These are phyloP conservation scores for Metschnikowia baotianmanensis DNA, from an alignment of 805 yeast genomes.

Conservation along the genomic window DNA sequence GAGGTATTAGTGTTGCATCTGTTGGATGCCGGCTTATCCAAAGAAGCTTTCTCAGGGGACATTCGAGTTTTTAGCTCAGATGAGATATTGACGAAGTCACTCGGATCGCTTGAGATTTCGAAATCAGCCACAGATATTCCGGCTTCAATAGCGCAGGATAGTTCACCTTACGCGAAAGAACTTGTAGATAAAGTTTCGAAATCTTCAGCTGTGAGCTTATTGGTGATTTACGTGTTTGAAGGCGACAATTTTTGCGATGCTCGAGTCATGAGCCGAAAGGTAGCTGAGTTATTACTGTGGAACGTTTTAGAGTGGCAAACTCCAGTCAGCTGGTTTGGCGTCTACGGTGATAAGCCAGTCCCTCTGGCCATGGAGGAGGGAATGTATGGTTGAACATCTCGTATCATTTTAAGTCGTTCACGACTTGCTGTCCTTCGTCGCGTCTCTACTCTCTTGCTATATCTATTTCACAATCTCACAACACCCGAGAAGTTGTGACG, in stretches of 20 bases:
- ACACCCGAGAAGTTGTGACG: too few relatives aligned
- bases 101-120: constrained; percentile 28
- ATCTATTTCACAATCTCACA: too few relatives aligned
- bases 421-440: too few relatives aligned
- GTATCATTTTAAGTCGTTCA: too few relatives aligned
- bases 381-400: constrained; percentile 60
- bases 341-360: constrained; percentile 70
- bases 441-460: too few relatives aligned
- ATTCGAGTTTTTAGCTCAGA: constrained; percentile 30
- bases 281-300: constrained; percentile 27
- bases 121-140: constrained; percentile 9
- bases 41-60: constrained; percentile 20
- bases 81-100: constrained; percentile 30
- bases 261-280: constrained; percentile 42
- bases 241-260: constrained; percentile 88
- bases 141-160: constrained; percentile 9
- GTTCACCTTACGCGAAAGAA: constrained; percentile 14
- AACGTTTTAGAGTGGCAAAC: constrained; percentile 35
- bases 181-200: constrained; percentile 13
- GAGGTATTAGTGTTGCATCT: constrained; percentile 65
- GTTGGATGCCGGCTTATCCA: constrained; percentile 59
- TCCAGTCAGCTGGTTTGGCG: constrained; percentile 83
- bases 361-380: constrained; percentile 77
- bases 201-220: constrained; percentile 30
- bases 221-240: constrained; percentile 73